Conservation (phyloP, 345 rosid genomes). For the Chamaenerion angustifolium region DNA sequence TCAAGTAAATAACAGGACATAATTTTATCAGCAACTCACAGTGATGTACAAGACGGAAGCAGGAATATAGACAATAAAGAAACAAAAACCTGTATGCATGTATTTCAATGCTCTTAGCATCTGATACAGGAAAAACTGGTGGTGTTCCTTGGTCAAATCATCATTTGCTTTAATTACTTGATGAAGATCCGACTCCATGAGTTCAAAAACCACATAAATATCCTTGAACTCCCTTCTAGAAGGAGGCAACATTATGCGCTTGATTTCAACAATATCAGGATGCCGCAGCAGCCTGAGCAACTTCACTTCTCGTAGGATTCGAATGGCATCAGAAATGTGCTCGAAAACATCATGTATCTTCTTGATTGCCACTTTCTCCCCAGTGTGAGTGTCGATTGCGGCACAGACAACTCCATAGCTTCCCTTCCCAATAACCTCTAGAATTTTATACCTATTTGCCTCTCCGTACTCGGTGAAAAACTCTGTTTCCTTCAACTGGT, state of each 20-base stretch:
- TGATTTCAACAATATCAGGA: conserved; percentile 89
- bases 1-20: no score
- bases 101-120: conserved; percentile 92
- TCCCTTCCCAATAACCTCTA: conserved; percentile 88
- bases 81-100: conserved; percentile 72
- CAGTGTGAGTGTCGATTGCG: conserved; percentile 79
- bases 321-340: conserved; percentile 73
- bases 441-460: conserved; percentile 70
- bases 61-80: no score
- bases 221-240: conserved; percentile 87
- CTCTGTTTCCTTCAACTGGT: conserved; percentile 59
- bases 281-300: conserved; percentile 78
- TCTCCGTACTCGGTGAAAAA: conserved; percentile 94
- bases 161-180: conserved; percentile 96
- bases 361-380: conserved; percentile 86
- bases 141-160: conserved; percentile 86
- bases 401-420: conserved; percentile 99
- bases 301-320: conserved; percentile 86
- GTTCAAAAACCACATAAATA: conserved; percentile 89
- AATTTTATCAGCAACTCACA: no score
- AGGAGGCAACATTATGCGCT: conserved; percentile 86
- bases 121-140: conserved; percentile 89
- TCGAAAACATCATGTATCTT: conserved; percentile 82
- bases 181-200: conserved; percentile 96
- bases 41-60: no score